Percentiles rank a stretch among this genome's conserved stretches.
Evolutionary conservation across 371 early-diverging fungal genomes (phyloP).

Genomic region (Rhizomucor miehei): DNA sequence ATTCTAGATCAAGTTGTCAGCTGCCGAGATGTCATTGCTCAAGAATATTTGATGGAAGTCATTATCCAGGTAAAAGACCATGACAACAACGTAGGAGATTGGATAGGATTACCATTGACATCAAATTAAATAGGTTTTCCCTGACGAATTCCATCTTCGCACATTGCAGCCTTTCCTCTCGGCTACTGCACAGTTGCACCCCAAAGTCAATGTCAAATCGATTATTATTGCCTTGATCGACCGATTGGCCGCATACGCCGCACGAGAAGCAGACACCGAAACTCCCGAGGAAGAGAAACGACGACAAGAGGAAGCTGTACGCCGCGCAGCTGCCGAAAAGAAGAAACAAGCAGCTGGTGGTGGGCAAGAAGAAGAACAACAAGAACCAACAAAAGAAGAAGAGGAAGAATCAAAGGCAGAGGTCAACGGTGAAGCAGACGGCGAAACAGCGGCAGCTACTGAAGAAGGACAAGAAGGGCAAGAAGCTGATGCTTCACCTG

Average conservation of each 20-base stretch:
- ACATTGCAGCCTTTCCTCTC: constrained; percentile 86
- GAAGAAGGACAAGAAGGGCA: constrained; percentile 23
- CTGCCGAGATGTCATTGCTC: constrained; percentile 96
- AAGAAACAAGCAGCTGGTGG: constrained; percentile 4
- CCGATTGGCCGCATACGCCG: constrained; percentile 60
- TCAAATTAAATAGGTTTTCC: constrained; percentile 66
- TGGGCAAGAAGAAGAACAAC: constrained; percentile 13
- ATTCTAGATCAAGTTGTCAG: constrained; percentile 93
- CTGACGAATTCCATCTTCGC: constrained; percentile 93
- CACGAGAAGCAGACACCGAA: constrained; percentile 28
- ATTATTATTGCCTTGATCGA: constrained; percentile 93
- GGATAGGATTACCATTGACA: not conserved
- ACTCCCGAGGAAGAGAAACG: constrained; percentile 18
- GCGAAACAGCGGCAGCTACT: constrained; percentile 12
- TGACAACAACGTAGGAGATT: not conserved
- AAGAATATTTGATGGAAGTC: constrained; percentile 98
- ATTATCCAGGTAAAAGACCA: constrained; percentile 79
- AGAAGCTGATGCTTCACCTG: constrained; percentile 1
- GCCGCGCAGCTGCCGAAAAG: constrained; percentile 18
- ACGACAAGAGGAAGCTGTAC: constrained; percentile 23
- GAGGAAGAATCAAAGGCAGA: constrained; percentile 14
- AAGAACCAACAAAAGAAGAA: constrained; percentile 8
- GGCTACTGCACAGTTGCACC: constrained; percentile 86
- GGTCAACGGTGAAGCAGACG: constrained; percentile 19
- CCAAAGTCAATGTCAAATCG: constrained; percentile 89